Evolutionary conservation across 192 early-diverging fungal genomes (phyloP), one percentile per base, ranked within the genome.

Genomic region (Entomortierella parvispora): DNA sequence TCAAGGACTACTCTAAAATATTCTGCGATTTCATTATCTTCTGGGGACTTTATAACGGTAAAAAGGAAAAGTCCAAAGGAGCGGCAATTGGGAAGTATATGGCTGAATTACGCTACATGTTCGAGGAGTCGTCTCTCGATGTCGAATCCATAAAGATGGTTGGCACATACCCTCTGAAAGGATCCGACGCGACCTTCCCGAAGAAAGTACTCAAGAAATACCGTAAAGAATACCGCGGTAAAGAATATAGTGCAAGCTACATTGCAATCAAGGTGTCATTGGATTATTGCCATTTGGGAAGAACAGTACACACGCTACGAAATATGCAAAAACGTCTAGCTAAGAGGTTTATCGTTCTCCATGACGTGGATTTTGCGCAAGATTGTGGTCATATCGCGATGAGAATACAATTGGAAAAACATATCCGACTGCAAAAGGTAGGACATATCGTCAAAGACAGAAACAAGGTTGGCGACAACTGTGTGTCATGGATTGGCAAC

Each of bases 21-120:
- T 52, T 52, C 25, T 52, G 50, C 28, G 50, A 52, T 31, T 52
- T 25, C 0, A 52, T 52, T 12, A 52, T 52, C 26, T 52, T 52
- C 6, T 52, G 50, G 50, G 28, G 50, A 26, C 22, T 52, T 0
- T 52, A 12, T 26, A 52, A 52, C 25, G 22, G 5, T 12, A 25
- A 20, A 26, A 28, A 52, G 2, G 28, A 52, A 52, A 12, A 22
- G 8, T 14, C 22, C 8, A 22, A 31, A 52, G 50, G 50, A 31
- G 26, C 9, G 20, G 25, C 28, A 26, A 52, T 7, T 7, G 50
- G 50, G 3, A 52, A 52, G 25, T 52, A 52, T 14, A 12, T 3
- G 20, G 50, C 23, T 2, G 50, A 14, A 0, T 11, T 52, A 4
- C 50, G 50, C 9, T 14, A 31, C 2, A 12, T 28, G 4, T 52